These are phyloP conservation scores for Alternaria brassicae DNA, from an alignment of 2,329 filamentous ascomycete genomes.

Conservation along the genomic window DNA sequence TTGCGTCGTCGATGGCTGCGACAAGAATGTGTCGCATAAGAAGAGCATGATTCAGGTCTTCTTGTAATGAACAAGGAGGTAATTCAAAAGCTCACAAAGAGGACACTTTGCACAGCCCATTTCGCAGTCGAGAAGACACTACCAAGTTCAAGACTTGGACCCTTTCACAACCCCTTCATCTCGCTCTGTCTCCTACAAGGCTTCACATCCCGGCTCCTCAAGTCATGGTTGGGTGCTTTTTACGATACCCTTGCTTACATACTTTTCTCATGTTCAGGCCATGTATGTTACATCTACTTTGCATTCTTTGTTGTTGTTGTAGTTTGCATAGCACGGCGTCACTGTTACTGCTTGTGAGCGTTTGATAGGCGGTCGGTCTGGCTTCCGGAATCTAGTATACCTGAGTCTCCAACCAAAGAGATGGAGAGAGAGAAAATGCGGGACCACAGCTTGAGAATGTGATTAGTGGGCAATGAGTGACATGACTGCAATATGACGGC, in stretches of 20 bases:
- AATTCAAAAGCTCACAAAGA: no score
- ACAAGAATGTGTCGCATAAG: constrained; percentile 41
- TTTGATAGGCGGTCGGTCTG: neutral
- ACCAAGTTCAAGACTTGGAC: neutral
- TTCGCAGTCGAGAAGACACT: no score
- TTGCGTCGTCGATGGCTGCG: constrained; percentile 57
- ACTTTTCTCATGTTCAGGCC: neutral
- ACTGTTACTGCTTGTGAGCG: neutral
- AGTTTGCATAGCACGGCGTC: constrained; percentile 32
- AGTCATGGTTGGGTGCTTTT: constrained; percentile 13
- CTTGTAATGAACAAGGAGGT: constrained; percentile 33
- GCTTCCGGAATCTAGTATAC: no score
- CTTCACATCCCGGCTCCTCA: neutral
- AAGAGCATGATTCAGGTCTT: constrained; percentile 53
- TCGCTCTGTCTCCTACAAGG: neutral
- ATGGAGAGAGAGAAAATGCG: no score
- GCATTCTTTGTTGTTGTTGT: constrained; percentile 20
- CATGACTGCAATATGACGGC: neutral
- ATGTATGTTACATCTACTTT: neutral
- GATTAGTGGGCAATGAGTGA: neutral
- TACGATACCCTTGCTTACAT: constrained; percentile 19
- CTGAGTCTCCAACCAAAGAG: no score
- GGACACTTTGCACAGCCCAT: no score
- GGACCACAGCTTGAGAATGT: neutral
- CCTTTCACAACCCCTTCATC: neutral